These are phyloP conservation scores for Boletus reticuloceps DNA, from an alignment of 768 basidiomycete species.

Conservation along the genomic window DNA sequence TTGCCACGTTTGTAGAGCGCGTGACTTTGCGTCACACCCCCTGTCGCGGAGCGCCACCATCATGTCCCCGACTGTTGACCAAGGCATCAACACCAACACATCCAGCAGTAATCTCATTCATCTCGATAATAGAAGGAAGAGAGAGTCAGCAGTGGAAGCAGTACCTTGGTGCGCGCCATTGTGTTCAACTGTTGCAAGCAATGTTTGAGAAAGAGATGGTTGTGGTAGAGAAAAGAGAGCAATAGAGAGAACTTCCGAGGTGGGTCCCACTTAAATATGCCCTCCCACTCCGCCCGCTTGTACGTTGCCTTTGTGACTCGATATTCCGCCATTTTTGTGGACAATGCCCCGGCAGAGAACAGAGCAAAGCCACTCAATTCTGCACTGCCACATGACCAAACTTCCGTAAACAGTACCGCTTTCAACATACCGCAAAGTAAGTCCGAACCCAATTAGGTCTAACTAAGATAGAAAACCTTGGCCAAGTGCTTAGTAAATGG, in stretches of 20 bases:
- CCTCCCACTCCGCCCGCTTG: neutral
- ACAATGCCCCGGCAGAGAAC: constrained; percentile 14
- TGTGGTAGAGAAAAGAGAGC: constrained; percentile 16
- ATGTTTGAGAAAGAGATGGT: constrained; percentile 10
- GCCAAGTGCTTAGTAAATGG: neutral
- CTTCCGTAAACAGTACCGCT: constrained; percentile 5
- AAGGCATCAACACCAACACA: too few species aligned
- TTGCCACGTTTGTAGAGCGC: too few species aligned
- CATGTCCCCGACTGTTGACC: too few species aligned
- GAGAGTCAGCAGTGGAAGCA: too few species aligned
- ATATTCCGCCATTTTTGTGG: constrained; percentile 15
- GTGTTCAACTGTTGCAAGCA: neutral
- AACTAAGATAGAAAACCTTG: too few species aligned
- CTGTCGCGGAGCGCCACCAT: too few species aligned
- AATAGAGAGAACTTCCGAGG: constrained; percentile 1
- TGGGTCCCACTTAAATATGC: constrained; percentile 12
- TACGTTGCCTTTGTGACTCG: constrained; percentile 4
- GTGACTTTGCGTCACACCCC: too few species aligned
- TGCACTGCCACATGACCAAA: constrained; percentile 21
- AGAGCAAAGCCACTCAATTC: neutral
- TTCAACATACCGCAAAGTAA: too few species aligned
- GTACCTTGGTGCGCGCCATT: constrained; percentile 70
- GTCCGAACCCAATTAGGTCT: too few species aligned
- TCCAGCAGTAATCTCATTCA: too few species aligned
- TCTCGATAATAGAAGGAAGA: neutral